phyloP scores from a whole-genome alignment of 148 eudicot genomes.

The Rhododendron kiyosumense region DNA sequence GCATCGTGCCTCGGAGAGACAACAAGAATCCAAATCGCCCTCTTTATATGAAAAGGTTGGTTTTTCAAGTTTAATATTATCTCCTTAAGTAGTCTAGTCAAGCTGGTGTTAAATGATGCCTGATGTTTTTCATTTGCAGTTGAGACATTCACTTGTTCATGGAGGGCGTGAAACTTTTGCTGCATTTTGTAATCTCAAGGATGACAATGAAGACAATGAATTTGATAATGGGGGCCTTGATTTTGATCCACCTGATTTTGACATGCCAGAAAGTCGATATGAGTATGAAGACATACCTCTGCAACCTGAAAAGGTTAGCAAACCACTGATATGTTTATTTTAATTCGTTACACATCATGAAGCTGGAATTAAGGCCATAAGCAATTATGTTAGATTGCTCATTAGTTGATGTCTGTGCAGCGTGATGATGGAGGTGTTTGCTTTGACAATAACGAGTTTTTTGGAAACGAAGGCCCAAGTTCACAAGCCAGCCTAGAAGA shows the following conservation, averaged over 20 bases:
- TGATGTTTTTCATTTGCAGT: conserved; percentile 40
- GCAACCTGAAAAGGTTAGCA: conserved; percentile 47
- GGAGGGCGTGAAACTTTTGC: conserved; percentile 34
- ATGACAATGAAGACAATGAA: conserved; percentile 35
- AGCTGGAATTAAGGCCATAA: neutral
- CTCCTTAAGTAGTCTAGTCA: neutral
- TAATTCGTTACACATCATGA: neutral
- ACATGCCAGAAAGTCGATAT: conserved; percentile 50
- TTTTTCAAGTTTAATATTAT: conserved; percentile 13
- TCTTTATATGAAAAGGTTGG: conserved; percentile 45
- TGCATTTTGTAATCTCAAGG: conserved; percentile 29
- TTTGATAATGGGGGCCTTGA: conserved; percentile 48
- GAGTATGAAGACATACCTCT: conserved; percentile 46
- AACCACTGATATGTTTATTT: neutral
- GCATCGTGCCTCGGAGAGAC: conserved; percentile 19
- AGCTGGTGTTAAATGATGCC: conserved; percentile 5
- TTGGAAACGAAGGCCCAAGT: conserved; percentile 39
- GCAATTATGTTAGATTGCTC: conserved; percentile 10
- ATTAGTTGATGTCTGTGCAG: conserved; percentile 39
- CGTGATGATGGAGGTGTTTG: conserved; percentile 33
- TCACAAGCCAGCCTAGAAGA: conserved; percentile 81
- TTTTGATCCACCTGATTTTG: conserved; percentile 57
- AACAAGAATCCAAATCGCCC: conserved; percentile 38
- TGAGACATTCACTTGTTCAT: conserved; percentile 63
- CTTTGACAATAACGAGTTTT: conserved; percentile 28